Base-by-base conservation (phyloP, 2,329 filamentous ascomycete species). In the Aspergillus flavus region DNA sequence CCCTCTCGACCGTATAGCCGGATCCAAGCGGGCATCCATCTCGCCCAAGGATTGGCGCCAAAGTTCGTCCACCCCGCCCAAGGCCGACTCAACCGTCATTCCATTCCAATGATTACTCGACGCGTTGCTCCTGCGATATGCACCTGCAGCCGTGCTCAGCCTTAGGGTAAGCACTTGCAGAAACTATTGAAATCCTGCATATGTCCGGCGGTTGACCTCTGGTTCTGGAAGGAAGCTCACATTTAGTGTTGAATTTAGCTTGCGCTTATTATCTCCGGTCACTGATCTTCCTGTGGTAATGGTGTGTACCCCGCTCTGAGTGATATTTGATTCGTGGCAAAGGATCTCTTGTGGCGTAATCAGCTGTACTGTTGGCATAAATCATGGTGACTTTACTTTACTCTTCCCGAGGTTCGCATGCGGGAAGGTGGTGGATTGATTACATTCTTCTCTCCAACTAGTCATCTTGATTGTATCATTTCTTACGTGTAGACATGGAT, bases 31-130 rank as follows among this genome's bases (percentile, higher is more conserved):
- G 39, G 45, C 26, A 43, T 59, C 48, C 50, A n/a, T 23, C 1
- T 28, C 34, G 16, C 19, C 19, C 43, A 4, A 36, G 28, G 57
- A 62, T 78, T 71, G 56, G 82, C 62, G 2, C 64, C 70, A 52
- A 19, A n/a, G 23, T 50, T 36, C 46, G 9, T 30, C 6, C 26
- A 83, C 78, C 14, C 64, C 62, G 43, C 81, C 81, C 5, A 71
- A 58, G 5, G 74, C 64, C 46, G 45, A 43, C 46, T 52, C 48
- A 19, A 54, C 46, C 12, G 48, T 54, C 54, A 54, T 43, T 23
- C 12, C 32, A 41, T 36, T n/a, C 58, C 58, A 59, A 54, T 59
- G 30, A 30, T 46, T 45, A 59, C 26, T 48, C 26, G 34, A 57
- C 34, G 23, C 9, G 21, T 21, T n/a, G 21, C 23, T 54, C n/a